phyloP scores from a whole-genome alignment of 148 eudicot species.

The Pharnaceum exiguum region DNA sequence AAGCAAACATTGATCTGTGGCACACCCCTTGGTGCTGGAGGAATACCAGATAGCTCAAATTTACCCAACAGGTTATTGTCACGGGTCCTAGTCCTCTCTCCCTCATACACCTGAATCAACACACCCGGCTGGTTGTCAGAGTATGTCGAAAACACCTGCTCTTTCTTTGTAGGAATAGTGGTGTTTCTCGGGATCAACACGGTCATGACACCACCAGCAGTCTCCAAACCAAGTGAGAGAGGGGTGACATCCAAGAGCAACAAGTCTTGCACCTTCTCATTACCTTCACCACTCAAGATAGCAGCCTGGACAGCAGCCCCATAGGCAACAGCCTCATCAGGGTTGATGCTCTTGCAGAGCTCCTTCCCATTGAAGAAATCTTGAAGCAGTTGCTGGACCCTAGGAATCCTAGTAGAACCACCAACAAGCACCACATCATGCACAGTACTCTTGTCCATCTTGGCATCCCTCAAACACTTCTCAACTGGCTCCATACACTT shows the following conservation, averaged over 20 bases:
- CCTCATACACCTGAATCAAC: conserved; percentile 48
- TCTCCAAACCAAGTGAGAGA: conserved; percentile 44
- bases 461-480: conserved; percentile 54
- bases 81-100: conserved; percentile 43
- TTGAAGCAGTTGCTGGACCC: conserved; percentile 45
- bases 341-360: conserved; percentile 54
- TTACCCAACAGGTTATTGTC: conserved; percentile 50
- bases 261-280: conserved; percentile 49
- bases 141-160: conserved; percentile 51
- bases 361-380: conserved; percentile 53
- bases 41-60: conserved; percentile 45
- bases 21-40: conserved; percentile 54
- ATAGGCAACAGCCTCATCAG: conserved; percentile 53
- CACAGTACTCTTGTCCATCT: conserved; percentile 41
- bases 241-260: conserved; percentile 48
- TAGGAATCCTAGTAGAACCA: conserved; percentile 51
- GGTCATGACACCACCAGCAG: conserved; percentile 58
- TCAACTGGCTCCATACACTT: conserved; percentile 65
- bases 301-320: conserved; percentile 57
- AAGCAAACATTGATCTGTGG: conserved; percentile 52
- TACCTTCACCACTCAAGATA: conserved; percentile 48
- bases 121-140: conserved; percentile 56
- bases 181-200: conserved; percentile 50
- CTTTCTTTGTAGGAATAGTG: conserved; percentile 53
- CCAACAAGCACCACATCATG: conserved; percentile 59